Conservation (phyloP, 2,329 filamentous ascomycete genomes). For the Sporothrix brunneoviolacea region DNA sequence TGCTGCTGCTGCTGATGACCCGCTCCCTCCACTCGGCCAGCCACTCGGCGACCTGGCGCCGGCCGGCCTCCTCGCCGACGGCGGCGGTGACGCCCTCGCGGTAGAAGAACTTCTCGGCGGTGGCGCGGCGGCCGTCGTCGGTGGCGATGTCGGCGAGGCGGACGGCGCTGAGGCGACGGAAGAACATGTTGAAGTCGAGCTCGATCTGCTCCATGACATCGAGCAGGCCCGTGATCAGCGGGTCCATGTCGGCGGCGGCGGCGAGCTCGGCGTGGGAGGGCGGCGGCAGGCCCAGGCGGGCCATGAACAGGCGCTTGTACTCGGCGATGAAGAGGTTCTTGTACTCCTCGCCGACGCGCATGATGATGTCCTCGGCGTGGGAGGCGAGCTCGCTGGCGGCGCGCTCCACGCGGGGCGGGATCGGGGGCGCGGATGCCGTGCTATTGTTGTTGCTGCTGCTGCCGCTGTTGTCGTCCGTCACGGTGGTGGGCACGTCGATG, state of each 20-base stretch:
- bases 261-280: conserved; percentile 28
- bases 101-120: conserved; percentile 73
- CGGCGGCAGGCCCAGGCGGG: conserved; percentile 60
- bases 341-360: conserved; percentile 76
- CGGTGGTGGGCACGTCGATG: not conserved
- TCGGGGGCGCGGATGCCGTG: no score
- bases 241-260: conserved; percentile 69
- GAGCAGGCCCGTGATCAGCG: conserved; percentile 72
- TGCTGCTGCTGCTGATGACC: conserved; percentile 54
- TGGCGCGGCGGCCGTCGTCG: conserved; percentile 54
- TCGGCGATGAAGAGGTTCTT: conserved; percentile 80
- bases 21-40: conserved; percentile 69
- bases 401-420: conserved; percentile 51
- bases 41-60: conserved; percentile 67
- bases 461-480: no score
- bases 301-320: conserved; percentile 79
- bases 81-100: conserved; percentile 56
- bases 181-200: conserved; percentile 92
- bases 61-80: conserved; percentile 53
- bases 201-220: conserved; percentile 76
- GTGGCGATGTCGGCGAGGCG: conserved; percentile 57
- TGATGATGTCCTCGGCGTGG: conserved; percentile 78
- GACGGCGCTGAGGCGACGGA: conserved; percentile 67
- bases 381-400: conserved; percentile 63
- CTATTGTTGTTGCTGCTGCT: no score